Conservation (phyloP, 441 rosid species). For the Gossypium gossypioides region DNA sequence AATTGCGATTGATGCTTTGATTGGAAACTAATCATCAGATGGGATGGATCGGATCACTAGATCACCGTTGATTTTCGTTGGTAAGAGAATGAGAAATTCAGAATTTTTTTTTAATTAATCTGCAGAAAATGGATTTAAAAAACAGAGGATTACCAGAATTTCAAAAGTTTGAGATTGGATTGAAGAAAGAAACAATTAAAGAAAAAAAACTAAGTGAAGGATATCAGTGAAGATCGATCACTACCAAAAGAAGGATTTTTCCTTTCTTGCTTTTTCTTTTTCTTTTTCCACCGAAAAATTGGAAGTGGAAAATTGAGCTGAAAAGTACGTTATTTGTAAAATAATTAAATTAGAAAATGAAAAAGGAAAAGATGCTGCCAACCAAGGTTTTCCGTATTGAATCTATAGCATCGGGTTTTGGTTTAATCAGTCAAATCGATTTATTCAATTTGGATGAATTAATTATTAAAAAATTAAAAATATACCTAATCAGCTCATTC, state of each 20-base stretch:
- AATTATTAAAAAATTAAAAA: no score
- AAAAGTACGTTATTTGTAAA: constrained; percentile 7
- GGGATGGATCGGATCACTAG: constrained; percentile 23
- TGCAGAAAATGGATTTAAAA: background rate
- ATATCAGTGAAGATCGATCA: background rate
- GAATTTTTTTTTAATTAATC: background rate
- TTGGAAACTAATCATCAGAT: constrained; percentile 80
- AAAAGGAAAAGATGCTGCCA: no score
- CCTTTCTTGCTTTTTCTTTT: constrained; percentile 22
- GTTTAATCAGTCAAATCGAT: no score
- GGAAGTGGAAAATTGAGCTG: constrained; percentile 13
- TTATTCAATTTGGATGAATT: no score
- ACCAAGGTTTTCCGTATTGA: no score
- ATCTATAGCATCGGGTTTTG: no score
- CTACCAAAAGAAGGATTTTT: constrained; percentile 12
- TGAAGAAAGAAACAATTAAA: background rate
- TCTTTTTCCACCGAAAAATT: constrained; percentile 22
- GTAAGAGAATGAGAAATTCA: background rate
- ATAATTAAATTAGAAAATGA: background rate
- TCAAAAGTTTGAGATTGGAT: background rate
- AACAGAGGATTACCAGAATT: background rate
- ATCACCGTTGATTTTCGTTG: background rate
- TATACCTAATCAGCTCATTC: no score
- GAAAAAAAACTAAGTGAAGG: background rate
- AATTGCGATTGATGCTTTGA: constrained; percentile 38